phyloP scores from a whole-genome alignment of 176 grass and related monocot species.

The Carex myosuroides region DNA sequence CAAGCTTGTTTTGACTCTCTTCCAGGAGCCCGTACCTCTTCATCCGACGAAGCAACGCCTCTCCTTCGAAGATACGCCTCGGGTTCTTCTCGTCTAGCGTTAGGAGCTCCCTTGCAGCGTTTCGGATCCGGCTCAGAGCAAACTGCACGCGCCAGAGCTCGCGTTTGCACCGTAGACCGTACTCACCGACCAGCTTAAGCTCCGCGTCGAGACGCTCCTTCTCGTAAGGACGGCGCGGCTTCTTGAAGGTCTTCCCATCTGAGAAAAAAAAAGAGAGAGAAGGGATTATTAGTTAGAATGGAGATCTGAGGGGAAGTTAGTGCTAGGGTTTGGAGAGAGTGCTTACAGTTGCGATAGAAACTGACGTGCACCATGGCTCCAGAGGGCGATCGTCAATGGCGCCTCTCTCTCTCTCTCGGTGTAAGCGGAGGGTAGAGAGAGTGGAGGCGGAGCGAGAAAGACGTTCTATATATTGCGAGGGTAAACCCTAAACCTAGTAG shows the following conservation, averaged over 20 bases:
- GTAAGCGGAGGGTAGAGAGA: background rate
- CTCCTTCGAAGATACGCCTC: conserved; percentile 60
- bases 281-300: background rate
- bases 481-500: conserved; percentile 58
- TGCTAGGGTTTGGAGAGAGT: background rate
- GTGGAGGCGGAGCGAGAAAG: background rate
- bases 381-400: background rate
- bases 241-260: conserved; percentile 85
- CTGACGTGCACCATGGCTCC: conserved; percentile 45
- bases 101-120: conserved; percentile 61
- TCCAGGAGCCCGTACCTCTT: conserved; percentile 55
- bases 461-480: conserved; percentile 31
- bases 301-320: background rate
- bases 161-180: conserved; percentile 61
- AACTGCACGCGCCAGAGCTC: conserved; percentile 74
- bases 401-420: background rate
- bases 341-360: conserved; percentile 64
- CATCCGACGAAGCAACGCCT: conserved; percentile 63
- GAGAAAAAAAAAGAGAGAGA: background rate
- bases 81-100: conserved; percentile 65
- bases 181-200: conserved; percentile 62
- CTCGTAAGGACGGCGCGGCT: conserved; percentile 59
- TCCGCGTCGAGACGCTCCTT: conserved; percentile 75
- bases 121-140: conserved; percentile 48
- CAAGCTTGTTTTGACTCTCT: conserved; percentile 62